These are phyloP conservation scores for Carpinus fangiana DNA, from an alignment of 306 rosid genomes.

Conservation along the genomic window DNA sequence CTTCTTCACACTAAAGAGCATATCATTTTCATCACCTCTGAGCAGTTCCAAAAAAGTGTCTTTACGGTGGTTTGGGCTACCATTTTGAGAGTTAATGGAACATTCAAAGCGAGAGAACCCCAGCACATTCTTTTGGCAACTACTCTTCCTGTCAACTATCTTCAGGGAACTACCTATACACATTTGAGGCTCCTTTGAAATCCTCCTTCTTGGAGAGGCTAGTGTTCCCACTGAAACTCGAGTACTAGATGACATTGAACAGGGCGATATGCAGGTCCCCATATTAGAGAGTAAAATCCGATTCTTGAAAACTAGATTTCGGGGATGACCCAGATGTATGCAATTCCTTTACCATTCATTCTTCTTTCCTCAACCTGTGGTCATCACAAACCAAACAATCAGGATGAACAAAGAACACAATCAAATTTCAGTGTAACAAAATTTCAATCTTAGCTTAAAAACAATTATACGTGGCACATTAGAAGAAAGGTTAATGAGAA, in stretches of 20 bases:
- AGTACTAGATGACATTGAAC: slow-evolving; percentile 52
- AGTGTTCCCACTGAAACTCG: slow-evolving; percentile 55
- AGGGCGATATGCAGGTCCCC: slow-evolving; percentile 56
- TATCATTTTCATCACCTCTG: slow-evolving; percentile 70
- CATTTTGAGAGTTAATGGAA: slow-evolving; percentile 53
- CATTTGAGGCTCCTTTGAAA: slow-evolving; percentile 38
- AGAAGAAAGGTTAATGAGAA: background rate
- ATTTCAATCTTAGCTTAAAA: background rate
- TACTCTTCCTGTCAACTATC: slow-evolving; percentile 43
- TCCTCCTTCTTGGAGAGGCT: slow-evolving; percentile 56
- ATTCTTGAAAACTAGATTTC: slow-evolving; percentile 1
- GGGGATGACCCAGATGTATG: background rate
- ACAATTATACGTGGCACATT: background rate
- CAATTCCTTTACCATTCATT: background rate
- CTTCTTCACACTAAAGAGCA: background rate
- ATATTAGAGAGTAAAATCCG: slow-evolving; percentile 38
- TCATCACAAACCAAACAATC: background rate
- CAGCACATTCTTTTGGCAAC: slow-evolving; percentile 37
- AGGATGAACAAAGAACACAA: background rate
- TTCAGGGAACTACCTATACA: slow-evolving; percentile 43
- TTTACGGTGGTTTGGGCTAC: slow-evolving; percentile 50
- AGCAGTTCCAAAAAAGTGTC: slow-evolving; percentile 94
- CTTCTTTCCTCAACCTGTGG: background rate
- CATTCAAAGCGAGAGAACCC: slow-evolving; percentile 51
- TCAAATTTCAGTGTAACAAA: background rate